Conservation (phyloP, 164 flowering plant genomes). For the Platanus orientalis region DNA sequence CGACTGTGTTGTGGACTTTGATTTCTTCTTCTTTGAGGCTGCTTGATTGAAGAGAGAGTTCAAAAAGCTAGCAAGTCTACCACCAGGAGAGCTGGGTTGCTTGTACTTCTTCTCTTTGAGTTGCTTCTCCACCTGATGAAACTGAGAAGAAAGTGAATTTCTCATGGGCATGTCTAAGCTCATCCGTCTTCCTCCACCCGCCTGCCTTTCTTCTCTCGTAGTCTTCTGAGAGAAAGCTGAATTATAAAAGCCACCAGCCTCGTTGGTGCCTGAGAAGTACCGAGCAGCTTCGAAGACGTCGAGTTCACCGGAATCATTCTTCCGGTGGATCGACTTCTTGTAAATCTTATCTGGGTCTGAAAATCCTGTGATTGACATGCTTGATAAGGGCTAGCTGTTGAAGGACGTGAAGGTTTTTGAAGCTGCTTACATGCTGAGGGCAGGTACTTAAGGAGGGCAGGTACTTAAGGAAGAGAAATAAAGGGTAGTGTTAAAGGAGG, state of each 20-base stretch:
- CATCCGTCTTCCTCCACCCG: slow-evolving; percentile 44
- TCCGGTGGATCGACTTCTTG: slow-evolving; percentile 44
- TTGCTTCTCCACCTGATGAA: slow-evolving; percentile 27
- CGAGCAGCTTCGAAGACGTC: slow-evolving; percentile 84
- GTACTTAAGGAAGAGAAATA: slow-evolving; percentile 3
- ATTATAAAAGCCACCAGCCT: slow-evolving; percentile 15
- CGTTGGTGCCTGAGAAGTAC: slow-evolving; percentile 63
- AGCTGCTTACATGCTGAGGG: slow-evolving; percentile 1
- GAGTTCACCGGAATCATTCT: slow-evolving; percentile 71
- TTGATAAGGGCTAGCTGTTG: neutral
- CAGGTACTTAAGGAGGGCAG: neutral
- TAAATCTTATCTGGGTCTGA: slow-evolving; percentile 21
- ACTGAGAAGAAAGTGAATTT: slow-evolving; percentile 17
- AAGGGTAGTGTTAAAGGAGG: slow-evolving; percentile 2
- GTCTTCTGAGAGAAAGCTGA: slow-evolving; percentile 21
- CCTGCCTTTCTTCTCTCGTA: slow-evolving; percentile 31
- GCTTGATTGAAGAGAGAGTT: slow-evolving; percentile 67
- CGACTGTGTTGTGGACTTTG: slow-evolving; percentile 36
- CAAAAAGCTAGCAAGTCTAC: slow-evolving; percentile 56
- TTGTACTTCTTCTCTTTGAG: slow-evolving; percentile 41
- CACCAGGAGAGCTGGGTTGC: slow-evolving; percentile 93
- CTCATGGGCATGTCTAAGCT: slow-evolving; percentile 56
- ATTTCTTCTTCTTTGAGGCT: slow-evolving; percentile 70
- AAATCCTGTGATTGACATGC: slow-evolving; percentile 39
- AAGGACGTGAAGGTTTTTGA: neutral